Conservation (phyloP, 768 basidiomycete species). For the Trametes cingulata region DNA sequence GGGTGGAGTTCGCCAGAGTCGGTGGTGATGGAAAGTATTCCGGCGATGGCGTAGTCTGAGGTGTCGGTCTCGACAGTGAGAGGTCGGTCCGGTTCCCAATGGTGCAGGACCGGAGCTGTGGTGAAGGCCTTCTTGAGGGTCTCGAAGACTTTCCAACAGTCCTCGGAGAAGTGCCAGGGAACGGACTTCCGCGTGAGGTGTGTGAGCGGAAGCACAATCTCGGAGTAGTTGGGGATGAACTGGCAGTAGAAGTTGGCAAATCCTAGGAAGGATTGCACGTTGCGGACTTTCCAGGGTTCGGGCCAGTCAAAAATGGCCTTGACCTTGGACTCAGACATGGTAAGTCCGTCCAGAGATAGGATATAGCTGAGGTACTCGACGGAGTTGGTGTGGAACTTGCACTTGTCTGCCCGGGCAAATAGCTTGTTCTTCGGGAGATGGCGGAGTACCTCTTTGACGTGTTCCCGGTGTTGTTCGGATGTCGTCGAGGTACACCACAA, state of each 20-base stretch:
- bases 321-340: constrained; percentile 45
- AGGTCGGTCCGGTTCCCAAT: constrained; percentile 21
- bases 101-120: constrained; percentile 20
- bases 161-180: constrained; percentile 22
- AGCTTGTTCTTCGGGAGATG: constrained; percentile 31
- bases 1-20: constrained; percentile 30
- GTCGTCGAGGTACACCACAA: constrained; percentile 16
- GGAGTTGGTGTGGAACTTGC: constrained; percentile 36
- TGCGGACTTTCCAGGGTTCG: constrained; percentile 23
- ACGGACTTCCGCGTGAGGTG: constrained; percentile 29
- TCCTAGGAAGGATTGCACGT: constrained; percentile 36
- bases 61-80: constrained; percentile 26
- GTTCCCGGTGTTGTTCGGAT: constrained; percentile 21
- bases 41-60: constrained; percentile 25
- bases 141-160: constrained; percentile 30
- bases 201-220: constrained; percentile 35
- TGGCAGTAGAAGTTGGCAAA: constrained; percentile 36
- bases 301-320: constrained; percentile 35
- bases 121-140: constrained; percentile 29
- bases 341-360: constrained; percentile 32
- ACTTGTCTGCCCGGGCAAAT: no score
- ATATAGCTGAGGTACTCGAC: constrained; percentile 47
- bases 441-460: constrained; percentile 21
- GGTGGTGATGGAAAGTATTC: constrained; percentile 20
- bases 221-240: constrained; percentile 36